Evolutionary conservation across 1,139 yeast species (phyloP).

Genomic region (Zygosaccharomyces sapae): DNA sequence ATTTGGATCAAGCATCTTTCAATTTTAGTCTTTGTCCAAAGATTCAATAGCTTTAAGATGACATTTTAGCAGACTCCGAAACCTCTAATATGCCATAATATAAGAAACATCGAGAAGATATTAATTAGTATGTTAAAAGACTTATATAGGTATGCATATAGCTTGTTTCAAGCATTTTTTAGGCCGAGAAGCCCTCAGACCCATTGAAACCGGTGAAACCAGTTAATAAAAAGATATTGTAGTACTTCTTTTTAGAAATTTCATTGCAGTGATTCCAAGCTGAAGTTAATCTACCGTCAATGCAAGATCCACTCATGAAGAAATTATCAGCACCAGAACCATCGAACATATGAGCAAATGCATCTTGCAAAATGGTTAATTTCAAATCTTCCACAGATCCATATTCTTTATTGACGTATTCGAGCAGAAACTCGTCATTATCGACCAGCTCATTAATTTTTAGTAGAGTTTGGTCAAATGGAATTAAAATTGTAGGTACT

Average conservation of each 20-base stretch:
- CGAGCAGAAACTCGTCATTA: conserved; percentile 45
- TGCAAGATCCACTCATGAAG: conserved; percentile 75
- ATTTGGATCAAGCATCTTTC: conserved; percentile 12
- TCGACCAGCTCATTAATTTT: conserved; percentile 48
- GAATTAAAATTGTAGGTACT: conserved; percentile 67
- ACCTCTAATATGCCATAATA: not conserved
- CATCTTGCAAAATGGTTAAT: conserved; percentile 55
- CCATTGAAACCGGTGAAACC: conserved; percentile 79
- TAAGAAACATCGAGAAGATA: too few relatives aligned
- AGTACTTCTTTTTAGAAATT: conserved; percentile 59
- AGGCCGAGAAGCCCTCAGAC: conserved; percentile 45
- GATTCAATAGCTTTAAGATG: not conserved
- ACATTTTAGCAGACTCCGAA: not conserved
- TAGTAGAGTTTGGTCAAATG: conserved; percentile 54
- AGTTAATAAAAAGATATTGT: conserved; percentile 57
- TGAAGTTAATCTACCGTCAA: conserved; percentile 70
- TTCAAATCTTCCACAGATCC: conserved; percentile 50
- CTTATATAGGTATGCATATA: too few relatives aligned
- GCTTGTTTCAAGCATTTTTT: conserved; percentile 2
- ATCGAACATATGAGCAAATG: conserved; percentile 71
- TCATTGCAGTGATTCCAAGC: conserved; percentile 79
- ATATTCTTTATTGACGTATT: conserved; percentile 54
- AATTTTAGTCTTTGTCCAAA: not conserved
- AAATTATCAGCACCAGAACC: conserved; percentile 76
- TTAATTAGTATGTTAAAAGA: too few relatives aligned